Evolutionary conservation across 148 eudicot genomes (phyloP).

Genomic region (Salicornia ramosissima): DNA sequence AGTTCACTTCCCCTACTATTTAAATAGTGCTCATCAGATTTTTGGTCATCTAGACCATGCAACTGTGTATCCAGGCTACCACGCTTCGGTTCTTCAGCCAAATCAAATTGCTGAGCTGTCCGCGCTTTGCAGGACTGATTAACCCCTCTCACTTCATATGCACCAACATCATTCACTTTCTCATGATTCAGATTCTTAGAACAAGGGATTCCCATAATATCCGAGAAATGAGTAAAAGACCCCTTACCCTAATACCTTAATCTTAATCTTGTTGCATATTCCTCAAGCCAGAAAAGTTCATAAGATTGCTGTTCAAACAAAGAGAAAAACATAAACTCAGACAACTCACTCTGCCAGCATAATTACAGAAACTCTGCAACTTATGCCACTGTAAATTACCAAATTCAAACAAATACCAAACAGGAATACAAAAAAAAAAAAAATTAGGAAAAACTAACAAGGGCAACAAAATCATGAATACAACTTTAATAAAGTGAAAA

Average conservation of each 20-base stretch:
- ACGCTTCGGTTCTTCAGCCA: slow-evolving; percentile 7
- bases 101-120: slow-evolving; percentile 9
- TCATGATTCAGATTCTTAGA: slow-evolving; percentile 24
- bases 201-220: slow-evolving; percentile 31
- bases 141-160: slow-evolving; percentile 17
- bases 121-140: slow-evolving; percentile 9
- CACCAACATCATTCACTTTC: slow-evolving; percentile 18
- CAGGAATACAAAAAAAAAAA: neutral
- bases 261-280: slow-evolving; percentile 9
- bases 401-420: neutral
- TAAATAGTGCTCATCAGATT: slow-evolving; percentile 22
- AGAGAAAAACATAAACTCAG: neutral
- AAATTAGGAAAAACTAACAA: neutral
- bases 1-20: slow-evolving; percentile 28
- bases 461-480: neutral
- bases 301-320: neutral
- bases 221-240: slow-evolving; percentile 1
- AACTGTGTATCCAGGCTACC: slow-evolving; percentile 23
- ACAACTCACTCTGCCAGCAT: neutral
- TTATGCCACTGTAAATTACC: neutral
- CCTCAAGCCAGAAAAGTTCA: slow-evolving; percentile 7
- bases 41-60: slow-evolving; percentile 16
- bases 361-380: slow-evolving; percentile 4
- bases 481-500: neutral
- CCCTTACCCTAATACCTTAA: slow-evolving; percentile 4